Evolutionary conservation across 257 asterid species (phyloP).

Genomic region (Rubia yunnanensis): DNA sequence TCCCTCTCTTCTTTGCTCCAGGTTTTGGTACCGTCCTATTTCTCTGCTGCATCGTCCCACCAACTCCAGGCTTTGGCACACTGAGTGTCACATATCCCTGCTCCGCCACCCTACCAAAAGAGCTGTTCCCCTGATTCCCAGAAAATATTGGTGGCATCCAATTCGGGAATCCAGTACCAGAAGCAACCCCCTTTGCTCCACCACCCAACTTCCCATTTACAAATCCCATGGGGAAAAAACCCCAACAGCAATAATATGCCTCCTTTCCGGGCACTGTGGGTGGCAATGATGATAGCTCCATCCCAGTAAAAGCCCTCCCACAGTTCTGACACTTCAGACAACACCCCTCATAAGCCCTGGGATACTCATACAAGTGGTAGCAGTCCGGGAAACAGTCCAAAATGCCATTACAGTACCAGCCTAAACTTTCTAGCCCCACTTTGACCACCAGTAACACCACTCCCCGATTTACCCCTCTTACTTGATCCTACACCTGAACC

Average conservation of each 20-base stretch:
- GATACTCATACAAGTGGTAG: conserved; percentile 65
- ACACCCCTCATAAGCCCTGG: no score
- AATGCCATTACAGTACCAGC: conserved; percentile 20
- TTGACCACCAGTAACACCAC: neutral
- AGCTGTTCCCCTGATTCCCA: neutral
- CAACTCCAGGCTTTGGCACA: no score
- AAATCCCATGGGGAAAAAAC: conserved; percentile 76
- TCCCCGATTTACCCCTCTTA: neutral
- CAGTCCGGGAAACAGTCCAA: conserved; percentile 94
- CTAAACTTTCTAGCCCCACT: conserved; percentile 3
- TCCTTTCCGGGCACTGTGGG: no score
- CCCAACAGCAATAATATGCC: no score
- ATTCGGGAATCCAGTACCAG: conserved; percentile 39
- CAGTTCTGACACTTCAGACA: no score
- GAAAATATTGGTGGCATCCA: no score
- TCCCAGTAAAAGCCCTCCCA: no score
- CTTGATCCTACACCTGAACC: conserved; percentile 20
- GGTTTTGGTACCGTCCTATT: conserved; percentile 9
- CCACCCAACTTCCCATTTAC: no score
- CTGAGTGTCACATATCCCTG: no score
- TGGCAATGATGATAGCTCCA: no score
- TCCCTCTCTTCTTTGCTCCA: conserved; percentile 52
- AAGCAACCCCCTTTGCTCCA: conserved; percentile 12
- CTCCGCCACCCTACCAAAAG: conserved; percentile 2
- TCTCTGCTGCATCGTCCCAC: conserved; percentile 3